phyloP scores from a whole-genome alignment of 1,284 basidiomycete genomes.

The Cutaneotrichosporon dermatis region DNA sequence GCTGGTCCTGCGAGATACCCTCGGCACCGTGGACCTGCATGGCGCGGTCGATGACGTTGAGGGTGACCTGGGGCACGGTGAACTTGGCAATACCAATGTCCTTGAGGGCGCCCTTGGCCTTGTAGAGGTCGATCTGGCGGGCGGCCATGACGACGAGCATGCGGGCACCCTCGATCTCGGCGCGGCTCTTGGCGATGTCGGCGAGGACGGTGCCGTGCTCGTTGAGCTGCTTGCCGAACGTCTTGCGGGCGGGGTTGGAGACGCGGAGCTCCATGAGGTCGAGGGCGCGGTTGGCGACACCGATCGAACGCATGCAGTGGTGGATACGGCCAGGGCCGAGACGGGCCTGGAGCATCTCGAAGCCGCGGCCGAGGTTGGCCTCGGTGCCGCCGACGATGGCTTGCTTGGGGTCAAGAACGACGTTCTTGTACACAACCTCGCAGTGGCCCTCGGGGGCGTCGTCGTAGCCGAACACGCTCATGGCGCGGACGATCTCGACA shows the following conservation, averaged over 20 bases:
- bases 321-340: slow-evolving; percentile 94
- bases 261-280: slow-evolving; percentile 88
- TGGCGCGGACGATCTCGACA: slow-evolving; percentile 81
- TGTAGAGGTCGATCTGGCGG: slow-evolving; percentile 82
- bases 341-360: slow-evolving; percentile 97
- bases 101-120: slow-evolving; percentile 90
- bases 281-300: slow-evolving; percentile 76
- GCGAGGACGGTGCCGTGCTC: slow-evolving; percentile 88
- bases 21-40: slow-evolving; percentile 95
- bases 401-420: slow-evolving; percentile 65
- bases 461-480: slow-evolving; percentile 90
- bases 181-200: slow-evolving; percentile 84
- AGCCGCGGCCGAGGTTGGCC: slow-evolving; percentile 76
- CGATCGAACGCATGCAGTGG: slow-evolving; percentile 97
- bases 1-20: slow-evolving; percentile 85
- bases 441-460: slow-evolving; percentile 95
- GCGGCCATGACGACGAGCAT: slow-evolving; percentile 89
- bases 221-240: slow-evolving; percentile 86
- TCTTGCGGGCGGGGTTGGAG: slow-evolving; percentile 82
- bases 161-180: slow-evolving; percentile 83
- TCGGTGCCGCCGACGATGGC: slow-evolving; percentile 69
- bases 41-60: slow-evolving; percentile 81
- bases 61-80: slow-evolving; percentile 82
- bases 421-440: slow-evolving; percentile 91
- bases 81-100: slow-evolving; percentile 99